Percentiles rank a stretch among this genome's conserved stretches.
Evolutionary conservation across 768 basidiomycete genomes (phyloP).

Genomic region (Podaxis pistillaris): DNA sequence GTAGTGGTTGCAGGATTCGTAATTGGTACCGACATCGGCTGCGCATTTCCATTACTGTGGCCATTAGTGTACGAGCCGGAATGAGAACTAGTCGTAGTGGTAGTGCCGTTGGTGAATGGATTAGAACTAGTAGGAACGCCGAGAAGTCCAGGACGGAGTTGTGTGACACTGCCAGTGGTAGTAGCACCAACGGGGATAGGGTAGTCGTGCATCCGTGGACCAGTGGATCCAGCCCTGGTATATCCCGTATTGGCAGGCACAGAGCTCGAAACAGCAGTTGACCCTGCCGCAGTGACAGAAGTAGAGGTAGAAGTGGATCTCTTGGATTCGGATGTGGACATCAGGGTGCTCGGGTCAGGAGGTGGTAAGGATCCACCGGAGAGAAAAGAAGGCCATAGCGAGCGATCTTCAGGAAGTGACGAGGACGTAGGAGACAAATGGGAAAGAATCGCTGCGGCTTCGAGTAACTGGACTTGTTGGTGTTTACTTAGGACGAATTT

Average conservation of each 20-base stretch:
- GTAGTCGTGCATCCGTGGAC: conserved; percentile 70
- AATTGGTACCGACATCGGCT: conserved; percentile 35
- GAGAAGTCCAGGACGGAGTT: conserved; percentile 58
- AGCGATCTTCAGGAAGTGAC: conserved; percentile 91
- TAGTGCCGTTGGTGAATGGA: conserved; percentile 13
- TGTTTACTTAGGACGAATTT: conserved; percentile 93
- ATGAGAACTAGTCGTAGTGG: too few relatives aligned
- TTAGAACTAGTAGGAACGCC: conserved; percentile 30
- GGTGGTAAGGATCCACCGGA: conserved; percentile 68
- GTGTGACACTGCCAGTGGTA: conserved; percentile 30
- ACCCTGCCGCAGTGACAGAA: not conserved
- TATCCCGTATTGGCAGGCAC: conserved; percentile 39
- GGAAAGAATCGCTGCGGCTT: conserved; percentile 94
- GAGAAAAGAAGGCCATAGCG: conserved; percentile 85
- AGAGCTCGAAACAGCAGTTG: conserved; percentile 43
- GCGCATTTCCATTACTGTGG: not conserved
- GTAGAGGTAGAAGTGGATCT: conserved; percentile 10
- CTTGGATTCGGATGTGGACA: conserved; percentile 23
- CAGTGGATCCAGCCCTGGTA: conserved; percentile 33
- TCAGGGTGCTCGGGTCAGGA: conserved; percentile 31
- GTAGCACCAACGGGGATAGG: conserved; percentile 38
- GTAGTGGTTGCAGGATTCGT: conserved; percentile 7
- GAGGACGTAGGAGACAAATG: conserved; percentile 70
- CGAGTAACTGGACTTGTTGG: conserved; percentile 95
- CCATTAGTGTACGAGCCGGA: not conserved